Base-by-base conservation (phyloP, 768 basidiomycete species). In the Mrakia frigida region DNA sequence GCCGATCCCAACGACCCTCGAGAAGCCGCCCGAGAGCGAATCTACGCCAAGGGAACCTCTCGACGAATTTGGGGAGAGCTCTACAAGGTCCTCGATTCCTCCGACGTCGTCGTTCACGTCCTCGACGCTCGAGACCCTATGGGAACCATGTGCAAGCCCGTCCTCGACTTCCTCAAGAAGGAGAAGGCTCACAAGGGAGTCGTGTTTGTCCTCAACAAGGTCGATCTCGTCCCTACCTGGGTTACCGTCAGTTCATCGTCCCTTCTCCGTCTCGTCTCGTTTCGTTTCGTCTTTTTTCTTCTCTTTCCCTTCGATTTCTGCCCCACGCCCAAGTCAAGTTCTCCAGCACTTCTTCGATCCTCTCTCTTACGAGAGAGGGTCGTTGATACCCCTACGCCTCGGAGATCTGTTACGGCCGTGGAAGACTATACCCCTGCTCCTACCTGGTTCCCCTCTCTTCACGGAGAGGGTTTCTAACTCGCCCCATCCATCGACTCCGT, bases 1-100 rank as follows among this genome's bases (percentile, higher is more conserved):
- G 52, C 68, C 46, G 67, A 70, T 46, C 56, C 53, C 18, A 33
- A 71, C 70, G 75, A 76, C 33, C 75, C 75, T 25, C 68, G 75
- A 31, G 60, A 76, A 13, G 76, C 79, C 25, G 81, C 81, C n/a
- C 91, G 90, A 80, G 94, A 96, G 80, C 93, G 94, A 14, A 93
- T 96, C 76, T 97, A 94, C 81, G 88, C 91, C 70, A 98, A 98
- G 84, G 96, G 96, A 52, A 98, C 95, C 1, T 96, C 94, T 16
- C 87, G 91, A 50, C 90, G 96, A 31, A 99, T 99, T 78, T 98
- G 97, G 84, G 95, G 94, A 77, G 96, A 99, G 83, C 86, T 98
- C 10, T 98, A 99, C 88, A 99, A 99, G 84, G 96, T 99, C 79
- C 94, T 99, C 81, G 97, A 99, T 83, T 99, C 96, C 3, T 96